phyloP scores from a whole-genome alignment of 345 rosid species.

The Abelmoschus esculentus region DNA sequence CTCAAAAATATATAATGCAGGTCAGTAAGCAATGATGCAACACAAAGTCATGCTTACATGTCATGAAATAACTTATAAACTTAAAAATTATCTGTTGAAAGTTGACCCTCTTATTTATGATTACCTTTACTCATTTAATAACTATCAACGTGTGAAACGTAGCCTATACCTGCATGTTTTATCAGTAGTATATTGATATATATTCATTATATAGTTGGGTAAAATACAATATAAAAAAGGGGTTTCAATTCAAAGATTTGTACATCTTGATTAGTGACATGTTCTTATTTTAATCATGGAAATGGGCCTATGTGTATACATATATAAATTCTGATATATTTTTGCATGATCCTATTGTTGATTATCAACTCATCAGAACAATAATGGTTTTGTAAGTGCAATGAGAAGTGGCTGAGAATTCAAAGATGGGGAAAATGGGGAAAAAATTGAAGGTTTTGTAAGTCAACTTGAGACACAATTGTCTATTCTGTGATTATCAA shows the following conservation, averaged over 20 bases:
- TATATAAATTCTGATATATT: background rate
- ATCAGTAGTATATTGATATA: no score
- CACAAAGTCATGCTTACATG: background rate
- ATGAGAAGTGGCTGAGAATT: background rate
- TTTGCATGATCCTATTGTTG: conserved; percentile 11
- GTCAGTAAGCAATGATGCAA: background rate
- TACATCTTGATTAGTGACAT: background rate
- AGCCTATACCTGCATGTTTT: background rate
- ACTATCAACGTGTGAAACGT: background rate
- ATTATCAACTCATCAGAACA: background rate
- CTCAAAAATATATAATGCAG: no score
- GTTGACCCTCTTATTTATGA: background rate
- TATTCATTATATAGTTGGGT: background rate
- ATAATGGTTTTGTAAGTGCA: background rate
- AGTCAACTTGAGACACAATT: conserved; percentile 8
- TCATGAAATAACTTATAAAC: background rate
- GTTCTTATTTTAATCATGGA: background rate
- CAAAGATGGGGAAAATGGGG: background rate
- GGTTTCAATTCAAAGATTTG: background rate
- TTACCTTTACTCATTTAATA: background rate
- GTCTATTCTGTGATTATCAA: conserved; percentile 2
- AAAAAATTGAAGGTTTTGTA: background rate
- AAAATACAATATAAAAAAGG: no score
- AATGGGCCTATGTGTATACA: background rate
- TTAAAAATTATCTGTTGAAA: background rate